phyloP scores from a whole-genome alignment of 2,329 filamentous ascomycete genomes.

The Xylariaceae sp. region DNA sequence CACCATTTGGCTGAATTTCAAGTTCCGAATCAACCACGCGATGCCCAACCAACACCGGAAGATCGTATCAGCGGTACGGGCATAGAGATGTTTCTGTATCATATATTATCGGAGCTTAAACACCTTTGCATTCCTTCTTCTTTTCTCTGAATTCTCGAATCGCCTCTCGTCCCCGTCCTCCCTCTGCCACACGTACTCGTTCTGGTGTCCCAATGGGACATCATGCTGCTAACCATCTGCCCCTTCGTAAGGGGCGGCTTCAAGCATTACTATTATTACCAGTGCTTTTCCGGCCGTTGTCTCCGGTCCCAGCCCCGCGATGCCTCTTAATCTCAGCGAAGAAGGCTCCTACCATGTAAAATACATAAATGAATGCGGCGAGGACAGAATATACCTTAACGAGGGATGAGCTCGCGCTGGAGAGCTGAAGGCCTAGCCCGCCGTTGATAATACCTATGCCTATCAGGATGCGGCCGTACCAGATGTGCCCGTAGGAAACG shows the following conservation, averaged over 20 bases:
- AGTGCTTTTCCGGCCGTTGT: not conserved
- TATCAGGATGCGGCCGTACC: constrained; percentile 58
- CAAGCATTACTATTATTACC: not conserved
- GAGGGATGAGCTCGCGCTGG: constrained; percentile 38
- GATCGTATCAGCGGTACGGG: not conserved
- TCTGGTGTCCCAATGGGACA: not conserved
- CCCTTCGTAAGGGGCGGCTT: not conserved
- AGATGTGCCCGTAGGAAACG: constrained; percentile 57
- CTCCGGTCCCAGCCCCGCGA: not conserved
- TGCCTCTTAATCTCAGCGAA: constrained; percentile 18
- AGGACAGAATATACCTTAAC: constrained; percentile 55
- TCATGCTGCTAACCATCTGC: not conserved
- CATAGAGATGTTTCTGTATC: not conserved
- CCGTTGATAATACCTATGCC: constrained; percentile 59
- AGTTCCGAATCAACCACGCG: too few species aligned
- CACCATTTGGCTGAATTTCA: too few species aligned
- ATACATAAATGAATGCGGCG: constrained; percentile 44
- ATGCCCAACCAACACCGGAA: not conserved
- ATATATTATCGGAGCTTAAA: not conserved
- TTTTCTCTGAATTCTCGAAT: not conserved
- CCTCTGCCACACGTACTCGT: not conserved
- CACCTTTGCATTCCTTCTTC: not conserved
- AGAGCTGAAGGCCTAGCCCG: constrained; percentile 55
- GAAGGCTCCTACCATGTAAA: constrained; percentile 37
- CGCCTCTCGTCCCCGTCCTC: not conserved